Evolutionary conservation across 1,284 basidiomycete genomes (phyloP).

Genomic region (Fomitopsis betulina): DNA sequence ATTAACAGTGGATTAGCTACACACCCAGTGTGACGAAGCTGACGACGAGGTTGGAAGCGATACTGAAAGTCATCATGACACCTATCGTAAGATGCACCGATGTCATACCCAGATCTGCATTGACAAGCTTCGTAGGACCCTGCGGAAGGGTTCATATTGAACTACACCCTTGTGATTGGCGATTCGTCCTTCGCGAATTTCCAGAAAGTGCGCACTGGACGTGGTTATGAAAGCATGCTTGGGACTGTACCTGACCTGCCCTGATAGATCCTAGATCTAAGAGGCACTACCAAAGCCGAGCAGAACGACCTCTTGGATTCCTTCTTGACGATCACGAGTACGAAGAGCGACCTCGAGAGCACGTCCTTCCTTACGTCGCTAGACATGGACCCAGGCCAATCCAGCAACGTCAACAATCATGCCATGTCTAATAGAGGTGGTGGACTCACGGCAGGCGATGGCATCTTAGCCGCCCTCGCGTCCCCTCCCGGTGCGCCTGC

Average conservation of each 20-base stretch:
- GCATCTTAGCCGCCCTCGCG: slow-evolving; percentile 51
- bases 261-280: slow-evolving; percentile 87
- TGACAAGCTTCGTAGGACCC: slow-evolving; percentile 57
- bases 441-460: slow-evolving; percentile 35
- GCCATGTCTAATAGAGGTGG: slow-evolving; percentile 54
- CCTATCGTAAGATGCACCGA: slow-evolving; percentile 58
- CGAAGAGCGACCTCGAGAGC: slow-evolving; percentile 78
- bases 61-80: slow-evolving; percentile 92
- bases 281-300: slow-evolving; percentile 82
- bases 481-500: slow-evolving; percentile 50
- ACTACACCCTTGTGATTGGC: slow-evolving; percentile 89
- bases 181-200: slow-evolving; percentile 94
- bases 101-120: slow-evolving; percentile 1
- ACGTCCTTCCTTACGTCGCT: slow-evolving; percentile 88
- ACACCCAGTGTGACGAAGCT: slow-evolving; percentile 77
- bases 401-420: slow-evolving; percentile 51
- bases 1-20: slow-evolving; percentile 47
- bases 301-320: slow-evolving; percentile 89
- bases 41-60: slow-evolving; percentile 78
- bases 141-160: slow-evolving; percentile 89
- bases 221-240: neutral
- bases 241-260: neutral
- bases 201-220: slow-evolving; percentile 72
- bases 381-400: slow-evolving; percentile 84
- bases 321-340: slow-evolving; percentile 88